Evolutionary conservation across 495 filamentous ascomycete species (phyloP), one percentile per base, ranked within the genome.

Genomic region (Bryoglossum gracile): DNA sequence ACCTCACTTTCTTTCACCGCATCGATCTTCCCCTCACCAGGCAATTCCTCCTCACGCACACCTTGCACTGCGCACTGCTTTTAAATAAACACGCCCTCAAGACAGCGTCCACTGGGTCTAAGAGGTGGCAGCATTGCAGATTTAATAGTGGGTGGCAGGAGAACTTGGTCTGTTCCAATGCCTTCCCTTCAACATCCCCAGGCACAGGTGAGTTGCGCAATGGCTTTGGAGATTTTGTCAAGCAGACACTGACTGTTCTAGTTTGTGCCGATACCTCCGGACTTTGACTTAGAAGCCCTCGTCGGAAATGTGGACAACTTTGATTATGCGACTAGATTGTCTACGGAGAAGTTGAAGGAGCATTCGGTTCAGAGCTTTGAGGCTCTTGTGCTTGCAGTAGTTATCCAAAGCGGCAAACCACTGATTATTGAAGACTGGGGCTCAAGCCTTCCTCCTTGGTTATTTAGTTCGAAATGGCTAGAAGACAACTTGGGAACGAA

Each of bases 371-470:
- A 84, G 14, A 74, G 76, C 3, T 90, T 97, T 47, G 86, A 95
- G 63, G 83, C 83, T 56, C 71, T 95, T 4, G 80, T 95, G 0
- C 68, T 81, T 18, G 68, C 83, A 2, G 81, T 90, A 57, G 89
- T 95, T 8, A 80, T 95, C 39, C 68, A 81, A n/a, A 79, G 81
- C 16, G 91, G 91, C 4, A 84, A 82, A 46, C 91, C 91, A 10
- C 69, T 97, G 16, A 86, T 97, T 33, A 80, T 97, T 35, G 86
- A 92, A 62, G 89, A 88, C 19, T 96, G 88, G 71, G 71, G 78
- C 14, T 67, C 84, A 35, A 80, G 84, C 51, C 75, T 83, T 19
- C 76, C 77, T 9, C 63, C 63, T 30, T 75, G 76, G 60, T 77
- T 91, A 1, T 98, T 97, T 62, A 85, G 82, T 23, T 70, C 76